Evolutionary conservation across 1,284 basidiomycete genomes (phyloP).

Genomic region (Leccinum olivaceoglutinosum): DNA sequence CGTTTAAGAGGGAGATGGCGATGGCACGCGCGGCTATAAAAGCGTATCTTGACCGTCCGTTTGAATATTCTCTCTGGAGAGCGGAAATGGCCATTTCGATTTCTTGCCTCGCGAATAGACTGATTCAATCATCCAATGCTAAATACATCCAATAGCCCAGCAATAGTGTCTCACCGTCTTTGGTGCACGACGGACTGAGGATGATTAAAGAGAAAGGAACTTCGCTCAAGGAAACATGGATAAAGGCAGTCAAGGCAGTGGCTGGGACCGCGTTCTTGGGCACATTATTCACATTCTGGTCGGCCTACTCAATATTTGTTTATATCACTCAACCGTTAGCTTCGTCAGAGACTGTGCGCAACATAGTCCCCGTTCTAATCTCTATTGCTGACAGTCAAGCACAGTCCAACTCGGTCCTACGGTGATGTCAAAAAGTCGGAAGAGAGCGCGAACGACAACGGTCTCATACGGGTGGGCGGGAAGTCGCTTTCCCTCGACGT

Average conservation of each 20-base stretch:
- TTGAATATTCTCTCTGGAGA: slow-evolving; percentile 6
- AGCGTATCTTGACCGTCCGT: neutral
- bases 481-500: too few species aligned
- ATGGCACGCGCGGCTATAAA: neutral
- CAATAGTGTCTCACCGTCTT: neutral
- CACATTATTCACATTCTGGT: neutral
- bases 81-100: neutral
- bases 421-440: too few species aligned
- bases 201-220: neutral
- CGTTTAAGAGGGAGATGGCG: slow-evolving; percentile 7
- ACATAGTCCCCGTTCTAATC: too few species aligned
- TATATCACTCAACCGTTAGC: too few species aligned
- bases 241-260: neutral
- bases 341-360: too few species aligned
- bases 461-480: too few species aligned
- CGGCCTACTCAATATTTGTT: too few species aligned
- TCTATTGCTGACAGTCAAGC: too few species aligned
- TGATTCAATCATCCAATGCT: too few species aligned
- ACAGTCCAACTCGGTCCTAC: too few species aligned
- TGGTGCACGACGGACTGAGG: neutral
- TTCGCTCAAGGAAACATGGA: neutral
- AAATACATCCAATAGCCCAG: neutral
- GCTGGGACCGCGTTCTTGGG: neutral
- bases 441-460: too few species aligned
- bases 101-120: neutral